Percentiles rank a stretch among this genome's conserved stretches.
phyloP scores from a whole-genome alignment of 768 basidiomycete species.

The Thelephora ganbajun region DNA sequence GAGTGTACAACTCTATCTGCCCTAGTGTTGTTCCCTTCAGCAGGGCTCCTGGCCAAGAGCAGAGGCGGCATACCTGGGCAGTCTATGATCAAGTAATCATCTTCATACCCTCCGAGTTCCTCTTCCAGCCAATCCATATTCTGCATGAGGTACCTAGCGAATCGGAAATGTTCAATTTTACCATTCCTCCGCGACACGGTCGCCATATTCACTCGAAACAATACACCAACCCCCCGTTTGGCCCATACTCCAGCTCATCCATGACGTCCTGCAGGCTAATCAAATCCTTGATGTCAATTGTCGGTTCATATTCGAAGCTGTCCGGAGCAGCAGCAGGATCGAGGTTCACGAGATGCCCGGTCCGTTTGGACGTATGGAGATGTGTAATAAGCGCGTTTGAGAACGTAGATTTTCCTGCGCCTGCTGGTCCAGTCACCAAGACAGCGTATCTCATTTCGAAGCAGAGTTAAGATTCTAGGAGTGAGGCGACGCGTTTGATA shows the following conservation, averaged over 20 bases:
- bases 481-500: not conserved
- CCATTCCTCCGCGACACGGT: not conserved
- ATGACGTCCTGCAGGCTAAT: slow-evolving; percentile 92
- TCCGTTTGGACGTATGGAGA: slow-evolving; percentile 65
- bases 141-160: slow-evolving; percentile 75
- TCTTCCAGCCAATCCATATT: slow-evolving; percentile 99
- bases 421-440: slow-evolving; percentile 89
- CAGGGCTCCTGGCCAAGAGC: not conserved
- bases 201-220: slow-evolving; percentile 84
- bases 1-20: slow-evolving; percentile 97
- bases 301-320: slow-evolving; percentile 85
- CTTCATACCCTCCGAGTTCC: slow-evolving; percentile 85
- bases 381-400: slow-evolving; percentile 81
- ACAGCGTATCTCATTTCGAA: slow-evolving; percentile 72
- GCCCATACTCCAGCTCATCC: slow-evolving; percentile 88
- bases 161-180: not conserved
- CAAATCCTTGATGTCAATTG: slow-evolving; percentile 87
- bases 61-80: slow-evolving; percentile 53
- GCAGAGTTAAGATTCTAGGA: not conserved
- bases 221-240: slow-evolving; percentile 93
- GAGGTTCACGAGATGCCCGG: slow-evolving; percentile 89
- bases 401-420: slow-evolving; percentile 96
- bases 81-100: slow-evolving; percentile 90
- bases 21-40: slow-evolving; percentile 29
- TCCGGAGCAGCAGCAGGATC: slow-evolving; percentile 85